Evolutionary conservation across 2,329 filamentous ascomycete species (phyloP).

Genomic region (Lasiodiplodia sp.): DNA sequence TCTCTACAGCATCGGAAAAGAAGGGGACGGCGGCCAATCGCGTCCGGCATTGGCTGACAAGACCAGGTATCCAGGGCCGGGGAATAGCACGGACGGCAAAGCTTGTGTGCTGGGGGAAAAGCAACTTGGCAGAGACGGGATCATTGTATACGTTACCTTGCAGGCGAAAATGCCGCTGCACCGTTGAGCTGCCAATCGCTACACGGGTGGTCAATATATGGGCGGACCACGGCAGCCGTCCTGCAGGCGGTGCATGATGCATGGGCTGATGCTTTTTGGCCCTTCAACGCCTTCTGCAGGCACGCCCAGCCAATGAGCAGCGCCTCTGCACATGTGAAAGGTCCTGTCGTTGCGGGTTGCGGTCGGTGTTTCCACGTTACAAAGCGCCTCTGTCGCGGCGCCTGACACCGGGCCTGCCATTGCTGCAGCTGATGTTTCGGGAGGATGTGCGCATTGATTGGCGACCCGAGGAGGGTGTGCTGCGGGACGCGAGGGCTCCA

Average conservation of each 20-base stretch:
- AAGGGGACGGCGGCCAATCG: neutral
- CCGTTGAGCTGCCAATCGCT: slow-evolving; percentile 6
- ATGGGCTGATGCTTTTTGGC: slow-evolving; percentile 4
- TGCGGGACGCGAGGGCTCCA: slow-evolving; percentile 1
- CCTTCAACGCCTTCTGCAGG: neutral
- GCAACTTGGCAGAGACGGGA: slow-evolving; percentile 5
- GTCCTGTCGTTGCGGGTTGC: neutral
- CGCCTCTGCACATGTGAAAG: neutral
- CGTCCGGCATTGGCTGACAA: neutral
- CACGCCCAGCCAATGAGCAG: neutral
- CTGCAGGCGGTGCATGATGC: neutral
- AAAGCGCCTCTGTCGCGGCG: slow-evolving; percentile 2
- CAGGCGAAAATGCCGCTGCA: slow-evolving; percentile 2
- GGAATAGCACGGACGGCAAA: neutral
- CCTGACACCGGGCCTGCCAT: slow-evolving; percentile 8
- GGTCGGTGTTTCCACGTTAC: neutral
- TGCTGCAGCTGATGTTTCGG: slow-evolving; percentile 18
- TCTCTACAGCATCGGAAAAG: neutral
- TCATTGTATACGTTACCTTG: slow-evolving; percentile 13
- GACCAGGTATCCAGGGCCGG: neutral
- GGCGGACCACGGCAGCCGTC: slow-evolving; percentile 3
- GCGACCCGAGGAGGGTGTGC: neutral
- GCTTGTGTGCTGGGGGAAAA: slow-evolving; percentile 2
- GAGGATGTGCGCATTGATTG: slow-evolving; percentile 8
- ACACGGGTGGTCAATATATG: slow-evolving; percentile 2